Evolutionary conservation across 176 grass and related monocot species (phyloP), one percentile per base, ranked within the genome.

Genomic region (Paspalum notatum): DNA sequence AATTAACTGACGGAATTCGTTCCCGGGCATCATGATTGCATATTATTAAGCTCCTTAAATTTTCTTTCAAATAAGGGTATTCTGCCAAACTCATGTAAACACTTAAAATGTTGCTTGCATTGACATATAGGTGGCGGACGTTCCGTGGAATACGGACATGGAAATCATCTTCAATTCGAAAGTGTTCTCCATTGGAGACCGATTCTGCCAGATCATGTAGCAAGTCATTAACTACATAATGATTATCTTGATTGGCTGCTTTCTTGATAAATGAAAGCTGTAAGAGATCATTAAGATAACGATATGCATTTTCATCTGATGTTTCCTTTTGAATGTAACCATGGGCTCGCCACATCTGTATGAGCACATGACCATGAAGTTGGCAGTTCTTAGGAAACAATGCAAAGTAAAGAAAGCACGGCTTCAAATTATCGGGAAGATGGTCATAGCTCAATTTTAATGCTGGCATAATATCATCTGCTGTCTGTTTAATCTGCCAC

Each of bases 191-290:
- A 26, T 78, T 81, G 7, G 77, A 87, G 3, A 87, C 1, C 0
- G 45, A 90, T 50, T 83, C 77, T n/a, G 84, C 80, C 48, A 93
- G 21, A 68, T 93, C 87, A 71, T 90, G 87, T 15, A 93, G 61
- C 72, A 90, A 76, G 8, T 85, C 87, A 82, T 93, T 87, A 51
- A 87, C 75, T 43, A 85, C 45, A 87, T 90, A 93, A 24, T 45
- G 32, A 7, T 79, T 15, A 12, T 69, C 53, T 44, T 11, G 5
- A 53, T n/a, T 66, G 37, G 20, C 47, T 52, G 65, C 66, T 74
- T 60, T 60, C 64, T 81, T 69, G 41, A 94, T 85, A 48, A 91
- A 88, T 32, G 20, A 80, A 63, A 89, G 66, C 16, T 66, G 70
- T 45, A 81, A 45, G 12, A 93, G 62, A 8, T 90, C 81, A 40